Base-by-base conservation (phyloP, 768 basidiomycete genomes). In the Xanthoconium stramineum region DNA sequence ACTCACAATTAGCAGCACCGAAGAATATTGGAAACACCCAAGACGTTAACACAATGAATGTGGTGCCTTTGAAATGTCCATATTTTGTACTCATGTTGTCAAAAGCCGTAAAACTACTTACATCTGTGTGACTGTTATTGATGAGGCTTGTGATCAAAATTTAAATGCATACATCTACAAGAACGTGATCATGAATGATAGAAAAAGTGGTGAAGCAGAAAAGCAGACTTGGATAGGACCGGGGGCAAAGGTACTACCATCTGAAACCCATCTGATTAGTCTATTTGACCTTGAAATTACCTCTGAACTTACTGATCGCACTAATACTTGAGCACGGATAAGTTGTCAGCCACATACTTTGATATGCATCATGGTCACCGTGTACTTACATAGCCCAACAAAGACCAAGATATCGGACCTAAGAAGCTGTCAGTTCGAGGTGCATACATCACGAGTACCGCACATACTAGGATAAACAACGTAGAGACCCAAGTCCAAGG, bases 321-420 rank as follows among this genome's bases (percentile, higher is more conserved):
- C 13, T 3, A 52, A 37, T 3, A 17, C 35, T 51, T 52, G 17
- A 6, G 13, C 17, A 36, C 3, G 17, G 15, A 44, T 24, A n/a
- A 12, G 8, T 24, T 42, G 32, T 30, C 19, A 9, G n/a, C 24
- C n/a, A 29, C 9, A 6, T 13, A 35, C 7, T 20, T 36, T 20
- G 17, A 35, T 28, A 30, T 29, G 10, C 10, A 24, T 39, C 30
- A 10, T 39, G 17, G 14, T 4, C 19, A 33, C 19, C 15, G 30
- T 35, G 6, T 1, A 52, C 50, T 17, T 36, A 52, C 50, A 52
- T 44, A 44, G 50, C 32, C 50, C 50, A 52, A 30, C 20, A 52
- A 52, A 52, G 42, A n/a, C 50, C 40, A 28, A 52, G 2, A 36
- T 52, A 52, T 12, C 50, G 50, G 17, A 52, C 42, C 50, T 52